Evolutionary conservation across 73 alveolate genomes (phyloP).

Genomic region (Durusdinium trenchii): DNA sequence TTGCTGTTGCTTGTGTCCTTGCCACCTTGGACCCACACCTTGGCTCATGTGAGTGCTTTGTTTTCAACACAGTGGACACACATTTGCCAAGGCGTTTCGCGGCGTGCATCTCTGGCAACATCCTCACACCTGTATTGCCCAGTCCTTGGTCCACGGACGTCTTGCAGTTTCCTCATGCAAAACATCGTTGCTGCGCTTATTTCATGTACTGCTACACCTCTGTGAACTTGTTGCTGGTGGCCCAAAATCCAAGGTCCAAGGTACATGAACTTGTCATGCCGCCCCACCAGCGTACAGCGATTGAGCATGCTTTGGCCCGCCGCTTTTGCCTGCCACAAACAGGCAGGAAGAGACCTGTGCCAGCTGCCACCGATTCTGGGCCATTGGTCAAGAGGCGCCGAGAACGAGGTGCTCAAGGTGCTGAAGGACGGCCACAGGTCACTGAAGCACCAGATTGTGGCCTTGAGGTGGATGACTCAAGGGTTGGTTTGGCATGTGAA

Average conservation of each 20-base stretch:
- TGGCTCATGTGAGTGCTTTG: too few relatives aligned
- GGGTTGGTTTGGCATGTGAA: background rate
- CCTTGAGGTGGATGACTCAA: background rate
- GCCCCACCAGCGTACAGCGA: background rate
- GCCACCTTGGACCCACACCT: too few relatives aligned
- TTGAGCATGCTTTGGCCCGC: background rate
- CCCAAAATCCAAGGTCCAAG: constrained; percentile 28
- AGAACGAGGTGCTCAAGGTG: background rate
- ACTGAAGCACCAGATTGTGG: background rate
- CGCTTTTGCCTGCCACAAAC: background rate
- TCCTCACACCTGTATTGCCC: too few relatives aligned
- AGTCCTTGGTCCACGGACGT: too few relatives aligned
- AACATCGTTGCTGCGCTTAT: too few relatives aligned
- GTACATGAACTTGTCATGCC: background rate
- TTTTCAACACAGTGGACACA: too few relatives aligned
- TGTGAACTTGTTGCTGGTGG: too few relatives aligned
- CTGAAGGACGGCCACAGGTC: background rate
- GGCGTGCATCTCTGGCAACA: too few relatives aligned
- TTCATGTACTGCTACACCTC: too few relatives aligned
- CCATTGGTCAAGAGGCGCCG: background rate
- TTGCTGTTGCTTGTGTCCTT: too few relatives aligned
- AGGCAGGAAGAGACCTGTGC: background rate
- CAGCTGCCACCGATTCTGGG: background rate
- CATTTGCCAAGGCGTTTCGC: too few relatives aligned
- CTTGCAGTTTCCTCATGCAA: too few relatives aligned